A percentile compares a stretch with the other conserved stretches of the same genome.
Conservation (phyloP, 306 rosid genomes). For the Trifolium repens region DNA sequence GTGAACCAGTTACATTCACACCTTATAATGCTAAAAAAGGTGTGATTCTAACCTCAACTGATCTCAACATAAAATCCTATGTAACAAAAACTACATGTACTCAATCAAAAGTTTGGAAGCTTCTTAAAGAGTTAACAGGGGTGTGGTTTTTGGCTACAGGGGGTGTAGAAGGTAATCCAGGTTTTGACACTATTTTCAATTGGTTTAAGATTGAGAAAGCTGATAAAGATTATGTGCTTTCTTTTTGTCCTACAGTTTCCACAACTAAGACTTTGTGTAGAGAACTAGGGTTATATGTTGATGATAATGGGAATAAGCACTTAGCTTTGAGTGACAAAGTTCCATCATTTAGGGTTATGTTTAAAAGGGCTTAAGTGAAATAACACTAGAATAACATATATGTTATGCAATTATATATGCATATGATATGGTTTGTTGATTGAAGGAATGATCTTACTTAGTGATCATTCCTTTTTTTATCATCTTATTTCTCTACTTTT, state of each 20-base stretch:
- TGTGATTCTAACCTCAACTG: constrained; percentile 51
- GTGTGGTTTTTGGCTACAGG: constrained; percentile 54
- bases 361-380: constrained; percentile 42
- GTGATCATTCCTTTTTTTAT: background rate
- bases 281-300: constrained; percentile 42
- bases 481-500: too few species aligned
- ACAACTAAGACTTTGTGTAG: constrained; percentile 47
- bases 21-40: constrained; percentile 44
- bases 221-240: constrained; percentile 50
- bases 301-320: constrained; percentile 41
- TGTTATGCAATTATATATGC: constrained; percentile 9
- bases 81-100: constrained; percentile 28
- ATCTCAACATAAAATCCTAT: constrained; percentile 58
- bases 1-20: constrained; percentile 50
- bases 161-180: constrained; percentile 62
- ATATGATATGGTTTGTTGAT: background rate
- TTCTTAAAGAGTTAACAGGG: constrained; percentile 45
- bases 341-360: constrained; percentile 41
- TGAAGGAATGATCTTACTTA: background rate
- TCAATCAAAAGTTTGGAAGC: constrained; percentile 51
- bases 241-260: constrained; percentile 63
- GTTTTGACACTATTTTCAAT: constrained; percentile 43
- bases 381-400: constrained; percentile 5
- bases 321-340: constrained; percentile 46
- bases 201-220: constrained; percentile 74